Evolutionary conservation across 129 eudicot species (phyloP), one percentile per base, ranked within the genome.

Genomic region (Centella asiatica): DNA sequence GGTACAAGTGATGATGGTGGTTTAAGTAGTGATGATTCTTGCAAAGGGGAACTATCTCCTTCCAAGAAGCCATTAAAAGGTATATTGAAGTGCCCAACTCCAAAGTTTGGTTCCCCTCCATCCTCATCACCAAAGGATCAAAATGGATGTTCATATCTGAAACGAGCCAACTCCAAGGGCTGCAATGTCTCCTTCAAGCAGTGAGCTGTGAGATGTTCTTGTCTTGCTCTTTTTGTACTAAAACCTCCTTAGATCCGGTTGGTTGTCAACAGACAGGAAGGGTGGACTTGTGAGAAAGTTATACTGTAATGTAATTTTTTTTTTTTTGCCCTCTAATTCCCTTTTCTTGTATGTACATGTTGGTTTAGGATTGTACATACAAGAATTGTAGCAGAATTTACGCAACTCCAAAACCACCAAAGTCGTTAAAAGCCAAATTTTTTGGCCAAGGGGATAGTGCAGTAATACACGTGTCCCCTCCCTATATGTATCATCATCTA

Each of bases 131-230:
- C n/a, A 29, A 44, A 56, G 46, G 40, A 20, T 3, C 51, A 56
- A 47, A 48, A 31, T 2, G 55, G 67, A 39, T 23, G 62, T 4
- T 2, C 57, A 13, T 14, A 25, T 60, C 26, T 80, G 47, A 76
- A 48, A 64, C 39, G 82, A 22, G 76, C 82, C 18, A 80, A 80
- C 66, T 80, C 86, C 31, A 80, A 76, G 65, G 86, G 86, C 47
- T 60, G 15, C 67, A 80, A 76, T 44, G 86, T 80, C 22, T 57
- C 72, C 27, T 76, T 76, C 28, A 49, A 67, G 62, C 69, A 68
- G 47, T 68, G 49, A 68, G 31, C 1, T 13, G 15, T 40, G 10
- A 29, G 44, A n/a, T 57, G n/a, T 33, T 10, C 28, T 15, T 14
- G 10, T 27, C 22, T 32, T 47, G 20, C 68, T 44, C 12, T 28